Conservation (phyloP, 2,329 filamentous ascomycete genomes). For the Colletotrichum sp. region DNA sequence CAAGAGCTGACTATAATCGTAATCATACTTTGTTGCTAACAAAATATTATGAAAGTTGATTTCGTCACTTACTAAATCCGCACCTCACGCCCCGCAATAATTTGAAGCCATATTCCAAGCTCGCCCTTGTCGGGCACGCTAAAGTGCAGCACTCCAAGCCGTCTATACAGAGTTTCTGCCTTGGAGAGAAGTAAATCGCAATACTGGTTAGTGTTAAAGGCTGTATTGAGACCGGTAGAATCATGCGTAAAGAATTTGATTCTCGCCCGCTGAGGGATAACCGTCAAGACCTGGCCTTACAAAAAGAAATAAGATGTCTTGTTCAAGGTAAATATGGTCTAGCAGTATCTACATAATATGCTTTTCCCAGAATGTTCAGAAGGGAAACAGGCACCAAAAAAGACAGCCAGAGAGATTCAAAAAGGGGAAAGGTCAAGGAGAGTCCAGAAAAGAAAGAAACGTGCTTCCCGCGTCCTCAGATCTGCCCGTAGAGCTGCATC, state of each 20-base stretch:
- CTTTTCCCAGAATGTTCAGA: background rate
- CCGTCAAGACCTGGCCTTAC: background rate
- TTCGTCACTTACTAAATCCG: background rate
- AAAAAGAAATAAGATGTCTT: background rate
- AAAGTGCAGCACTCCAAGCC: background rate
- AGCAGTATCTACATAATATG: background rate
- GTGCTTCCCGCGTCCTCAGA: background rate
- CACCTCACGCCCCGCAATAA: background rate
- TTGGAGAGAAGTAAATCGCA: background rate
- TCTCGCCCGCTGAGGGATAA: background rate
- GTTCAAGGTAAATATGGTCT: background rate
- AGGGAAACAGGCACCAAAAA: background rate
- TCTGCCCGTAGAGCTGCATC: background rate
- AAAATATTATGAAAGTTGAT: background rate
- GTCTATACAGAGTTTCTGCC: background rate
- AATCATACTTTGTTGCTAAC: background rate
- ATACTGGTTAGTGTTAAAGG: background rate
- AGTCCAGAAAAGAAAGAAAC: background rate
- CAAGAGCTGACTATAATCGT: background rate
- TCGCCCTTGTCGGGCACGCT: background rate
- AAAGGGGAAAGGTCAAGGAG: background rate
- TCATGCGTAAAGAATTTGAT: background rate
- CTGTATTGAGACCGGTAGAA: background rate
- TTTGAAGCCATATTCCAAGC: background rate
- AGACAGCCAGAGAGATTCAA: rapidly evolving